Evolutionary conservation across 2,329 filamentous ascomycete species (phyloP).

Genomic region (Aspergillus sp.): DNA sequence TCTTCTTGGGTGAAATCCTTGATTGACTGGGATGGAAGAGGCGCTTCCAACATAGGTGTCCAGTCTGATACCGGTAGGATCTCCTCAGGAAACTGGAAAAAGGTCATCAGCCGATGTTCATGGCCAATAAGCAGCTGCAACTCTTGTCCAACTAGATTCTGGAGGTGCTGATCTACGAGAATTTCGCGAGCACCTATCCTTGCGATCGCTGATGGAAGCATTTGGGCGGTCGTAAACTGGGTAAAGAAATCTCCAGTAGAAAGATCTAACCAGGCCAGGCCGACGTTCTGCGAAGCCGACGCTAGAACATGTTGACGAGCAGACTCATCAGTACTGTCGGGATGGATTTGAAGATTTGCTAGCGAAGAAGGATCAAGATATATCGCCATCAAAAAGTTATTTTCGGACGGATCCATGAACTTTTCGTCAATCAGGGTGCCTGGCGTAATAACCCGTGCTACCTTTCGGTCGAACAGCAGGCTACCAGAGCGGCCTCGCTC

Average conservation of each 20-base stretch:
- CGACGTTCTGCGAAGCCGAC: conserved; percentile 53
- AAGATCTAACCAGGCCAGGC: conserved; percentile 89
- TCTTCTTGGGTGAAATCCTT: conserved; percentile 67
- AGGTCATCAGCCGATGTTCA: conserved; percentile 74
- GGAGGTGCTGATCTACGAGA: conserved; percentile 67
- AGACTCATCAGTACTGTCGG: conserved; percentile 22
- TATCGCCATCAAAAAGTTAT: conserved; percentile 87
- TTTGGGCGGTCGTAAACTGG: conserved; percentile 68
- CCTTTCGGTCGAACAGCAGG: conserved; percentile 78
- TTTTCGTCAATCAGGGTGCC: conserved; percentile 96
- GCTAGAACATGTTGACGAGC: conserved; percentile 30
- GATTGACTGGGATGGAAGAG: conserved; percentile 56
- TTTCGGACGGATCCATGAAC: conserved; percentile 91
- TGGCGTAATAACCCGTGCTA: conserved; percentile 86
- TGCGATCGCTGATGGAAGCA: conserved; percentile 76
- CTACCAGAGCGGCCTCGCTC: conserved; percentile 74
- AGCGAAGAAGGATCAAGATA: conserved; percentile 51
- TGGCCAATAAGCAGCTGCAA: conserved; percentile 70
- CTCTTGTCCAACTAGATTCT: conserved; percentile 58
- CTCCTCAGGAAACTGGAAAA: conserved; percentile 53
- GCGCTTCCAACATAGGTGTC: conserved; percentile 73
- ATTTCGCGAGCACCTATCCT: conserved; percentile 83
- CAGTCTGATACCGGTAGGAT: conserved; percentile 62
- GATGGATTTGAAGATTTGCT: conserved; percentile 19
- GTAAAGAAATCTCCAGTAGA: conserved; percentile 95